Evolutionary conservation across 345 rosid genomes (phyloP).

Genomic region (Eucalyptus lansdowneana): DNA sequence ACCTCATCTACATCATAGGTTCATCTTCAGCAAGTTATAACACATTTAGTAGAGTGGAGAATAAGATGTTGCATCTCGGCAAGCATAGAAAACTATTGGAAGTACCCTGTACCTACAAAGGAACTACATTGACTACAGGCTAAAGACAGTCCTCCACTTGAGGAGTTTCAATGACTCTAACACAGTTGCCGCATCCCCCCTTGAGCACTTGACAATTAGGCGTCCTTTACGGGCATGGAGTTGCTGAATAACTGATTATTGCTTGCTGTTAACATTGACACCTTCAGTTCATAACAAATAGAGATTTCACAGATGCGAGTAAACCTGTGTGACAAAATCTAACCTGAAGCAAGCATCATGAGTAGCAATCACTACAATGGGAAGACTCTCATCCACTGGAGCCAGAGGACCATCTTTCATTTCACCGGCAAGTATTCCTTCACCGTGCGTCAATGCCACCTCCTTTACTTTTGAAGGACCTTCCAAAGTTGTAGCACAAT

Average conservation of each 20-base stretch:
- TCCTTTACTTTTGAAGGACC: constrained; percentile 6
- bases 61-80: too few relatives aligned
- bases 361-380: constrained; percentile 70
- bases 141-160: constrained; percentile 1
- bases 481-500: constrained; percentile 86
- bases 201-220: not conserved
- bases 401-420: too few relatives aligned
- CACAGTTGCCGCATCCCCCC: too few relatives aligned
- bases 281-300: not conserved
- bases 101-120: too few relatives aligned
- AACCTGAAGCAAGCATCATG: constrained; percentile 80
- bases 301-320: not conserved
- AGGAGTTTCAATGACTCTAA: not conserved
- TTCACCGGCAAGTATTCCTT: constrained; percentile 84
- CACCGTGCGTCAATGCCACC: constrained; percentile 48
- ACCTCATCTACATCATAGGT: too few relatives aligned
- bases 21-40: too few relatives aligned
- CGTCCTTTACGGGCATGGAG: constrained; percentile 92
- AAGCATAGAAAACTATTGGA: too few relatives aligned
- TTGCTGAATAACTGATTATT: constrained; percentile 94
- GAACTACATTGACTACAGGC: too few relatives aligned
- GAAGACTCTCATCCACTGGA: too few relatives aligned
- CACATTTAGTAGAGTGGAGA: too few relatives aligned
- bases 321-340: not conserved
- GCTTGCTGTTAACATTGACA: constrained; percentile 38